phyloP scores from a whole-genome alignment of 352 stramenopile species.

The Globisporangium cederbergense region DNA sequence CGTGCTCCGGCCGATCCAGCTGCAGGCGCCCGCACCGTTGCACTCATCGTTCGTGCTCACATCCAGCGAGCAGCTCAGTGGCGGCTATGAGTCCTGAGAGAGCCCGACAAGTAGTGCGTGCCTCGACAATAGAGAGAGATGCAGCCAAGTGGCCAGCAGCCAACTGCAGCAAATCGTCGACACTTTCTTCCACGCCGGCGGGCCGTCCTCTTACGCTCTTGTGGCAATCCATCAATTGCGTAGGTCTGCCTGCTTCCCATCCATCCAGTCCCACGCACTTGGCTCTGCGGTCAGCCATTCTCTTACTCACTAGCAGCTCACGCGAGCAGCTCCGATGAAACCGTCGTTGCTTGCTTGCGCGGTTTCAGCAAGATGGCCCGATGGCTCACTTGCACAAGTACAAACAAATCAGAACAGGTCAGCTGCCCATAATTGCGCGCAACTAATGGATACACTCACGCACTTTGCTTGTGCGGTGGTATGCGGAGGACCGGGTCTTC shows the following conservation, averaged over 20 bases:
- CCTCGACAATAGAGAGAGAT: not conserved
- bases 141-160: not conserved
- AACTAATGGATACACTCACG: no score
- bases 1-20: constrained; percentile 22
- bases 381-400: no score
- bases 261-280: no score
- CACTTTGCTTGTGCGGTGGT: no score
- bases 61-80: constrained; percentile 16
- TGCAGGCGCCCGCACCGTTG: constrained; percentile 14
- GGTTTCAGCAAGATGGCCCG: no score
- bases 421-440: not conserved
- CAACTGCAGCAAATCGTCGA: not conserved
- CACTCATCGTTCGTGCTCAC: constrained; percentile 55
- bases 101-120: not conserved
- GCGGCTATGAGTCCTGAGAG: no score
- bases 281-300: no score
- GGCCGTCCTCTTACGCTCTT: not conserved
- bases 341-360: no score
- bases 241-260: no score
- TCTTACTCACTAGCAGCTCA: no score
- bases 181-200: not conserved
- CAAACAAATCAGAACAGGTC: not conserved
- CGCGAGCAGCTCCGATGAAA: no score
- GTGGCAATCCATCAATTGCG: not conserved
- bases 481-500: no score